phyloP scores from a whole-genome alignment of 2,329 filamentous ascomycete genomes.

The Xylariomycetidae sp. region DNA sequence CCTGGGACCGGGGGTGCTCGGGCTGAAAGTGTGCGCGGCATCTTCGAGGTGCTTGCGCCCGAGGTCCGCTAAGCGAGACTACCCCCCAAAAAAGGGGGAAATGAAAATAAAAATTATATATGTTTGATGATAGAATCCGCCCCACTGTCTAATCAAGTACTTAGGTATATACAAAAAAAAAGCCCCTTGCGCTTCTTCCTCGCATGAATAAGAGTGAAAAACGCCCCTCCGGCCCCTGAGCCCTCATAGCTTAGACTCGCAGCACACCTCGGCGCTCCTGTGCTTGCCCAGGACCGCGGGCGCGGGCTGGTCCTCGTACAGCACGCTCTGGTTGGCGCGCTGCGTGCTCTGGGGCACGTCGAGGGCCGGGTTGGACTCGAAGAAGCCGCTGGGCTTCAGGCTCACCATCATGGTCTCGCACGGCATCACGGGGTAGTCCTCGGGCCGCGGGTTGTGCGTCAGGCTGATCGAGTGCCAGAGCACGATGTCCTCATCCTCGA shows the following conservation, averaged over 20 bases:
- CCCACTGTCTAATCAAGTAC: neutral
- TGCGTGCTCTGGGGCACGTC: conserved; percentile 35
- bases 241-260: neutral
- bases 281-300: neutral
- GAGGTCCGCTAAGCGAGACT: neutral
- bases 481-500: conserved; percentile 46
- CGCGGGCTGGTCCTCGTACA: neutral
- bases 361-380: conserved; percentile 45
- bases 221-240: too few species aligned
- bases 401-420: conserved; percentile 49
- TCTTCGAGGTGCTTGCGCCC: neutral
- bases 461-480: conserved; percentile 49
- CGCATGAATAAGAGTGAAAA: neutral
- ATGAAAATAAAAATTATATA: too few species aligned
- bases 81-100: too few species aligned
- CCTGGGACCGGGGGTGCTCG: too few species aligned
- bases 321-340: neutral
- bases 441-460: conserved; percentile 57
- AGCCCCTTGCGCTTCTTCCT: neutral
- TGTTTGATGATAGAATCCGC: neutral
- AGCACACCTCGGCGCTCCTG: neutral
- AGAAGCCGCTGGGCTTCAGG: conserved; percentile 49
- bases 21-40: conserved; percentile 1
- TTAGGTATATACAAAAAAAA: neutral
- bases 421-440: conserved; percentile 66